Evolutionary conservation across 441 rosid genomes (phyloP), one percentile per base, ranked within the genome.

Genomic region (Sinapis alba): DNA sequence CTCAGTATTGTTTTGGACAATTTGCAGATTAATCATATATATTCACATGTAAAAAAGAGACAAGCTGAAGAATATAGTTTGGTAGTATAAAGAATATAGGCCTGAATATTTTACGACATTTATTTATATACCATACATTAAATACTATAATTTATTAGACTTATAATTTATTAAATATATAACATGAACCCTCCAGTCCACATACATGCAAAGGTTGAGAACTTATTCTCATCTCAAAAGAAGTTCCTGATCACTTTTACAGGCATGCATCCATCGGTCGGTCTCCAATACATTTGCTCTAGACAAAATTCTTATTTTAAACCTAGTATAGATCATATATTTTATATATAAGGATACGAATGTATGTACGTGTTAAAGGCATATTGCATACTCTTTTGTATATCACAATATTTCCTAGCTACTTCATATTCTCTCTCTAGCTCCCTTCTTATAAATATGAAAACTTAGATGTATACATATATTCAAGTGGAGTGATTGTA

Each of bases 201-300:
- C 58, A 65, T 65, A 34, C 51, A 50, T 71, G 67, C 72, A 77
- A 59, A 60, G 62, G 28, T 43, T 41, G 68, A 69, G 68, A 71
- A 78, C 50, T 60, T 78, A 78, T 79, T 79, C 78, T 69, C 78
- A 56, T 69, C 68, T 74, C 56, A 79, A 79, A 78, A 72, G 65
- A 28, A 66, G 69, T 41, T 66, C 57, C 51, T 13, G 7, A 6
- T 50, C 66, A 56, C 79, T 65, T 71, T 78, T 36, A 72, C 80
- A 77, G 60, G 73, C 64, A 78, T 53, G 77, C 80, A 72, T 51
- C 73, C 21, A 71, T 59, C 80, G 76, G 60, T 51, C 71, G 68
- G 80, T 71, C 76, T 57, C 63, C 18, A 19, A 58, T 77, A 36
- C 76, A 71, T 59, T 59, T 64, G 59, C 72, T 50, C 47, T 59